phyloP scores from a whole-genome alignment of 2,329 filamentous ascomycete species.

The Pseudocercospora vitis region DNA sequence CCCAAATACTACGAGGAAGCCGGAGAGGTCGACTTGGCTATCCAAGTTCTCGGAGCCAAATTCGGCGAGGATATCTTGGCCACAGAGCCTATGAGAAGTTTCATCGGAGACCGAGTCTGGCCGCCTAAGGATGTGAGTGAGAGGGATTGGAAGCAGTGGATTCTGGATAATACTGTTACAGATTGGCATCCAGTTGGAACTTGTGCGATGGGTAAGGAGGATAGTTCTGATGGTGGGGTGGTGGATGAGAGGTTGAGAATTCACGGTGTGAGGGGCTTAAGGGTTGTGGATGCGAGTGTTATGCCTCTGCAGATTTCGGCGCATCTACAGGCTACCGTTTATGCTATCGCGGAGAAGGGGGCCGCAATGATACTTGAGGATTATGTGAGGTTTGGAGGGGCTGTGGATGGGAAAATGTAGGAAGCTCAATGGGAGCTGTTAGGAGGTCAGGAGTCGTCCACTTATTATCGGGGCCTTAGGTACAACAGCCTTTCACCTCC shows the following conservation, averaged over 20 bases:
- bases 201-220: conserved; percentile 41
- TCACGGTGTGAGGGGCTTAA: conserved; percentile 27
- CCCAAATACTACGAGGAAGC: conserved; percentile 30
- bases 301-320: conserved; percentile 33
- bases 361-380: conserved; percentile 29
- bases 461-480: too few relatives aligned
- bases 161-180: conserved; percentile 16
- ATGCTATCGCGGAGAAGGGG: conserved; percentile 34
- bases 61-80: conserved; percentile 12
- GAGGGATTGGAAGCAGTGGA: conserved; percentile 17
- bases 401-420: too few relatives aligned
- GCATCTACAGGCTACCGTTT: conserved; percentile 34
- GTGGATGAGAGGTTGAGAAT: conserved; percentile 31
- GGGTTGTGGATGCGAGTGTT: conserved; percentile 34
- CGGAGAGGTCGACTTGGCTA: conserved; percentile 12
- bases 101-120: conserved; percentile 7
- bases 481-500: too few relatives aligned
- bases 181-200: conserved; percentile 31
- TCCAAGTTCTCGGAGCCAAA: conserved; percentile 9
- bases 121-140: conserved; percentile 13
- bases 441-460: too few relatives aligned
- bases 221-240: conserved; percentile 27
- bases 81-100: conserved; percentile 11
- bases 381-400: not conserved
- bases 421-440: too few relatives aligned